Percentiles rank a stretch among this genome's conserved stretches.
Conservation (phyloP, 371 early-diverging fungal genomes). For the Syncephalastrum sp. region DNA sequence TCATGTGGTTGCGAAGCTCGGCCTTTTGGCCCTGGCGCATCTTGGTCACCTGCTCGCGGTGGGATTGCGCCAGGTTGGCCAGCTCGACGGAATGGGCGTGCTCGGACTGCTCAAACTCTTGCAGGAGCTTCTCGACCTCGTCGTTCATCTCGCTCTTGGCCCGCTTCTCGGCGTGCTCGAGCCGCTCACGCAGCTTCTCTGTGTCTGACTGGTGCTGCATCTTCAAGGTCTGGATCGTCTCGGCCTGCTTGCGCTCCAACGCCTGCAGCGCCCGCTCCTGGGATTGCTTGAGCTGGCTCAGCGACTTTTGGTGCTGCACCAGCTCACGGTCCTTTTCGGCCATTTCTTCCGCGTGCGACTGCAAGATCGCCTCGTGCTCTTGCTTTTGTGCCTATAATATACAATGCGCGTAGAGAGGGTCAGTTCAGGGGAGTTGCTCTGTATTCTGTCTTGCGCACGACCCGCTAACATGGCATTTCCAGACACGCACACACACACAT, state of each 20-base stretch:
- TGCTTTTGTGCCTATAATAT: conserved; percentile 37
- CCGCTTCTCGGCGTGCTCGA: conserved; percentile 32
- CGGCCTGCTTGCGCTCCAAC: conserved; percentile 33
- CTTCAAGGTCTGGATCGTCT: conserved; percentile 25
- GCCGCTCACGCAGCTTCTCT: conserved; percentile 23
- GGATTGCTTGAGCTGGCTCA: conserved; percentile 29
- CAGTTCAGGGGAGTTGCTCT: background rate
- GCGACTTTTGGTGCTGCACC: conserved; percentile 31
- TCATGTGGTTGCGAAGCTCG: conserved; percentile 16
- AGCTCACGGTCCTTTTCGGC: conserved; percentile 43
- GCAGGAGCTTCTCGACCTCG: conserved; percentile 42
- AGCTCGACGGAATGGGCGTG: conserved; percentile 41
- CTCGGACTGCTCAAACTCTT: conserved; percentile 52
- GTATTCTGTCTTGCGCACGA: background rate
- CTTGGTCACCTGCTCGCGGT: conserved; percentile 34
- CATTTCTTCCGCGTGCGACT: conserved; percentile 40
- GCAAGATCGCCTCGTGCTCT: conserved; percentile 40
- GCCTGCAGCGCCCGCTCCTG: conserved; percentile 32
- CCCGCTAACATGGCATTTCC: background rate
- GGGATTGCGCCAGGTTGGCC: conserved; percentile 34
- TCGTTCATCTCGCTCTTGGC: conserved; percentile 40
- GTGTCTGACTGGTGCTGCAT: conserved; percentile 28
- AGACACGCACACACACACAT: background rate
- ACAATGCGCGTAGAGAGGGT: background rate
- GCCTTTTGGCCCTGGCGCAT: conserved; percentile 37